These are phyloP conservation scores for Obelidium mucronatum DNA, from an alignment of 192 early-diverging fungal species.

Conservation along the genomic window DNA sequence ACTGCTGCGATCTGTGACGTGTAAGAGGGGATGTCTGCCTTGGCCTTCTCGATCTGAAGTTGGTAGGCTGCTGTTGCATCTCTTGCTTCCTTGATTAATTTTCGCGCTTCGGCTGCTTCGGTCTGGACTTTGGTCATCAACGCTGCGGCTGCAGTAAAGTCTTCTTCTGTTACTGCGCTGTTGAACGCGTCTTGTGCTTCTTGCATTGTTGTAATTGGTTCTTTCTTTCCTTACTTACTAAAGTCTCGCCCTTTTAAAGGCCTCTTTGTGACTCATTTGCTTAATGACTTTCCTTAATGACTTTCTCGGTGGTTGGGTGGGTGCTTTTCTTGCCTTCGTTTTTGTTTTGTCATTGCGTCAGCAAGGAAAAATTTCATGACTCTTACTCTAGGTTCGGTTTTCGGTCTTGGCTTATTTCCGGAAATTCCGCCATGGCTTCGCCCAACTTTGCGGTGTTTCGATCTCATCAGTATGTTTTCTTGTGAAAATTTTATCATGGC, in stretches of 20 bases:
- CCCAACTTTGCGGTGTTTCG: no score
- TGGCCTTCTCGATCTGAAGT: background rate
- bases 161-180: background rate
- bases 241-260: background rate
- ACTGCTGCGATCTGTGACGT: background rate
- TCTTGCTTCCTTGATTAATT: background rate
- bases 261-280: background rate
- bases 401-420: no score
- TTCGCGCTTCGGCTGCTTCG: background rate
- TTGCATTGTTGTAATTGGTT: background rate
- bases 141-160: background rate
- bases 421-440: no score
- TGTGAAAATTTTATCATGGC: no score
- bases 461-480: no score
- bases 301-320: no score
- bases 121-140: background rate
- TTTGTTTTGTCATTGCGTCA: background rate
- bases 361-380: background rate
- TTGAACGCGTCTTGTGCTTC: background rate
- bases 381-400: no score
- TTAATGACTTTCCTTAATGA: no score
- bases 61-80: background rate
- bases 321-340: background rate
- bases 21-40: background rate
- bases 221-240: background rate